Conservation (phyloP, 179 eudicot genomes). For the Spinacia oleracea region DNA sequence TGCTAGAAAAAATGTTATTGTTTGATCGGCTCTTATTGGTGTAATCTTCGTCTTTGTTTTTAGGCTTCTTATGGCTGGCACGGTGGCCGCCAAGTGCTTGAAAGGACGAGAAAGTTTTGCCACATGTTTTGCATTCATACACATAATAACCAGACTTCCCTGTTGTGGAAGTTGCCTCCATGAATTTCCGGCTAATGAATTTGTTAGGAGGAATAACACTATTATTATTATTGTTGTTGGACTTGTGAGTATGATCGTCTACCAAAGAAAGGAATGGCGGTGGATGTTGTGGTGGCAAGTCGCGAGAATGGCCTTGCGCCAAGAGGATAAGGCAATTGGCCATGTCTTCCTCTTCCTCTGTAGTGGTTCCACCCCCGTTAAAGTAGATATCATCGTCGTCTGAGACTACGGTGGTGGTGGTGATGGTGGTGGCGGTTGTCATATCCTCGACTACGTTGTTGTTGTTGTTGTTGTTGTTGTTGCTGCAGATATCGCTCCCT, state of each 20-base stretch:
- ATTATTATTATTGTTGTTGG: neutral
- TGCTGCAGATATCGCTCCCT: conserved; percentile 43
- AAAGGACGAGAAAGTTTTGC: conserved; percentile 64
- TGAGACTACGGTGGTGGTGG: conserved; percentile 11
- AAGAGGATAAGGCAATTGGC: conserved; percentile 68
- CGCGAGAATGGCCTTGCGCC: conserved; percentile 40
- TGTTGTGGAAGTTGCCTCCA: conserved; percentile 24
- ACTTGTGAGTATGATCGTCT: neutral
- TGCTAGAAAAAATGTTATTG: conserved; percentile 3
- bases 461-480: conserved; percentile 39
- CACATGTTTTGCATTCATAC: conserved; percentile 74
- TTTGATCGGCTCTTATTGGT: conserved; percentile 17
- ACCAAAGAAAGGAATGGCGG: neutral
- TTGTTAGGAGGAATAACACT: conserved; percentile 4
- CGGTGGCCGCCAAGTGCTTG: conserved; percentile 87
- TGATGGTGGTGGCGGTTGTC: neutral
- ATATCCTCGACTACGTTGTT: conserved; percentile 22
- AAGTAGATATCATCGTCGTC: conserved; percentile 23
- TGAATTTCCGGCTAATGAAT: conserved; percentile 39
- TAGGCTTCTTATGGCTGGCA: conserved; percentile 75
- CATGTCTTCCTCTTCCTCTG: conserved; percentile 71
- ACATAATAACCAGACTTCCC: conserved; percentile 43
- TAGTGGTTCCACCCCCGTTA: conserved; percentile 12
- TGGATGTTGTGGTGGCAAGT: neutral
- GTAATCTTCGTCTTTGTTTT: conserved; percentile 24